Percentiles rank a stretch among this genome's conserved stretches.
Conservation (phyloP, 164 flowering plant species). For the Cinnamomum chago region DNA sequence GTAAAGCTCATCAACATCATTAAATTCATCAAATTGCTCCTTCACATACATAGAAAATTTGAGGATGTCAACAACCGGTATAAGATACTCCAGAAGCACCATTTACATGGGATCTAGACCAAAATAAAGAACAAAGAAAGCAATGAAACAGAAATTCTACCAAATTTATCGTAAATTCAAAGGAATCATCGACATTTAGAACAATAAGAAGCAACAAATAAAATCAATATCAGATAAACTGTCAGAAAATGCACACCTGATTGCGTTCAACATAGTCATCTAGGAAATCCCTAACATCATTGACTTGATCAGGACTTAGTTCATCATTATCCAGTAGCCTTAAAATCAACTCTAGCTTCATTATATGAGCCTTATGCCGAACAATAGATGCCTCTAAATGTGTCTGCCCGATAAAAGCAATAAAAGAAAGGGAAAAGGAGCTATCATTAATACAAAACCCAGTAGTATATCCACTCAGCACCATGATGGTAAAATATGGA, state of each 20-base stretch:
- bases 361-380: slow-evolving; percentile 94
- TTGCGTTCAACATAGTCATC: slow-evolving; percentile 99
- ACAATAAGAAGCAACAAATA: too few relatives aligned
- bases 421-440: too few relatives aligned
- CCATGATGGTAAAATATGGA: background rate
- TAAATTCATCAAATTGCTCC: slow-evolving; percentile 99
- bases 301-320: slow-evolving; percentile 94
- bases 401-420: slow-evolving; percentile 37
- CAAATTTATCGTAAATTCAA: too few relatives aligned
- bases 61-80: background rate
- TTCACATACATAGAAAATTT: slow-evolving; percentile 22
- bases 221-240: background rate
- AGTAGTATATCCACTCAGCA: background rate
- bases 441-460: background rate
- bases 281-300: slow-evolving; percentile 88
- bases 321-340: slow-evolving; percentile 97
- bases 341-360: slow-evolving; percentile 86
- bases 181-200: too few relatives aligned
- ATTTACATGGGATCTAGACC: background rate
- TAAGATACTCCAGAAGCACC: background rate
- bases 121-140: background rate
- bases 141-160: too few relatives aligned
- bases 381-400: slow-evolving; percentile 87
- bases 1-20: slow-evolving; percentile 93
- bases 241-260: slow-evolving; percentile 55